Evolutionary conservation across 805 yeast genomes (phyloP), one percentile per base, ranked within the genome.

Genomic region (Cyberlindnera japonica): DNA sequence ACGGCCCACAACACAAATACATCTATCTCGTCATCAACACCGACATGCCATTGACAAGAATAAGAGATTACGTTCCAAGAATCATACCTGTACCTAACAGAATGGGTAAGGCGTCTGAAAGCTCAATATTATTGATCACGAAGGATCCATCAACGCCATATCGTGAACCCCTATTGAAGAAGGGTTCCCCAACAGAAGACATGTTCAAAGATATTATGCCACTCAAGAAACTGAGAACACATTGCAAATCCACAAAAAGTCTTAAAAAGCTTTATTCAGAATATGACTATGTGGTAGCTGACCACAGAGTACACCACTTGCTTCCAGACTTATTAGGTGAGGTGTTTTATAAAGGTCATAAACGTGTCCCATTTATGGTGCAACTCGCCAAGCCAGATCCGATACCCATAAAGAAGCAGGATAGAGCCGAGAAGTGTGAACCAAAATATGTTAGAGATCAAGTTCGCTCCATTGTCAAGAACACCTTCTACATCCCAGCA

Each of bases 141-240:
- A 84, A 82, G 48, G 93, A 86, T 54, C 90, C 91, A 1, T 74
- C 81, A 5, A 65, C 74, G 5, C 67, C 69, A 6, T 84, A 77
- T 51, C 66, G 79, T 25, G 67, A 65, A 10, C 67, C 71, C 5
- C 57, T 84, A 5, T 65, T 69, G 6, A 64, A 43, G 32, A 37
- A 43, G 15, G 48, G 48, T 2, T 45, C 52, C 4, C 47, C 51
- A 4, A 44, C 46, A 5, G 54, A 53, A 34, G 52, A 48, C 26
- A 28, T 45, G 29, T 40, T 48, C 40, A 44, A 43, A 21, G 49
- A 45, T 11, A 48, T 48, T 19, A 38, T 45, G 44, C 52, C 52
- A 4, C 20, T 48, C 18, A 45, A 78, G 15, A 72, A 87, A 12
- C 65, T 81, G 35, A 77, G 75, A 47, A 79, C 74, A 48, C 58